phyloP scores from a whole-genome alignment of 345 rosid genomes.

The Dipteronia sinensis region DNA sequence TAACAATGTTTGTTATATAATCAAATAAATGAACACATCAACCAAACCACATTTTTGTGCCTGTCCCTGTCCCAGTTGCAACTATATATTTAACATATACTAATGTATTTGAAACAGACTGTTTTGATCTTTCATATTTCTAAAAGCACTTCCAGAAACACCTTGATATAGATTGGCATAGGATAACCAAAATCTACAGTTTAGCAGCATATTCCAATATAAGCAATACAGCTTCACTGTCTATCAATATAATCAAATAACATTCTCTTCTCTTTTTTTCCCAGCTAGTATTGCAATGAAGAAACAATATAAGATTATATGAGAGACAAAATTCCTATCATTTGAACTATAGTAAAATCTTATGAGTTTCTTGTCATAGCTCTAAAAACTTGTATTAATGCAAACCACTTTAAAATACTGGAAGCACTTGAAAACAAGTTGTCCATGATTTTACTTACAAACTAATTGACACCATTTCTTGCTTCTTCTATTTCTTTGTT shows the following conservation, averaged over 20 bases:
- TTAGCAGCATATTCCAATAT: background rate
- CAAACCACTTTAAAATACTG: background rate
- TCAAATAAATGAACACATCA: no score
- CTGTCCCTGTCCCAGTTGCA: no score
- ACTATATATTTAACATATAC: no score
- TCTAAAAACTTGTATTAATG: background rate
- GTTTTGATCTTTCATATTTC: no score
- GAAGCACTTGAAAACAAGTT: slow-evolving; percentile 4
- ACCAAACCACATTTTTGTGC: no score
- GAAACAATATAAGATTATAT: background rate
- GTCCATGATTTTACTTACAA: slow-evolving; percentile 23
- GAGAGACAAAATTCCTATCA: slow-evolving; percentile 11
- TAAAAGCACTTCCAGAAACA: no score
- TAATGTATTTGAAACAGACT: no score
- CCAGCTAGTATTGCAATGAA: background rate
- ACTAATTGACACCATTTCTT: slow-evolving; percentile 6
- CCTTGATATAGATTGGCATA: background rate
- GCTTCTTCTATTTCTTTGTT: background rate
- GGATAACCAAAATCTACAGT: background rate
- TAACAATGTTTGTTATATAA: no score
- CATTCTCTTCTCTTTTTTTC: background rate
- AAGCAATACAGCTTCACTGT: background rate
- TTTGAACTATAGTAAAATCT: background rate
- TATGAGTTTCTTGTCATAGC: background rate
- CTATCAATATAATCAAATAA: background rate